These are phyloP conservation scores for Trapa bicornis DNA, from an alignment of 345 rosid species.

Conservation along the genomic window DNA sequence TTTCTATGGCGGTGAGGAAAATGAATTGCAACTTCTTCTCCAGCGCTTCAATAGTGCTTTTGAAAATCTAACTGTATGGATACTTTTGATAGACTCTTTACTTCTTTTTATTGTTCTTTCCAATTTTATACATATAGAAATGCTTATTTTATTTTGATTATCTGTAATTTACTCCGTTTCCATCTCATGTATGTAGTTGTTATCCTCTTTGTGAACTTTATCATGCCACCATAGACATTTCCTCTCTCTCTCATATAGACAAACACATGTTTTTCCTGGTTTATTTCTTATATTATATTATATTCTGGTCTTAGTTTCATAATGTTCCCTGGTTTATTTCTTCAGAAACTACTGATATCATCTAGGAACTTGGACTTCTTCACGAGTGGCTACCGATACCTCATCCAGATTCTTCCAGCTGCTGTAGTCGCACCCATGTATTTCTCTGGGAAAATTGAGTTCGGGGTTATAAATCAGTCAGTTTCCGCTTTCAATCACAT, in stretches of 20 bases:
- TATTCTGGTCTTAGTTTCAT: not conserved
- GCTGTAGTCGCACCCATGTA: constrained; percentile 98
- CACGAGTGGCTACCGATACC: constrained; percentile 87
- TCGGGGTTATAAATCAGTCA: constrained; percentile 95
- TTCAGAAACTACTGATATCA: constrained; percentile 73
- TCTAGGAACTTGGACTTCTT: constrained; percentile 96
- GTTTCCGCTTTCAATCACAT: constrained; percentile 96
- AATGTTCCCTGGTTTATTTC: constrained; percentile 8
- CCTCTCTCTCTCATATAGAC: not conserved
- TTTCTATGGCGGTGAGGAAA: constrained; percentile 88
- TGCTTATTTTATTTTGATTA: not conserved
- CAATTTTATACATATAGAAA: not conserved
- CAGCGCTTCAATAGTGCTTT: constrained; percentile 88
- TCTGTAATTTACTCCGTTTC: not conserved
- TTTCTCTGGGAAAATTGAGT: constrained; percentile 94
- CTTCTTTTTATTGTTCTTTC: constrained; percentile 6
- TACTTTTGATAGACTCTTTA: constrained; percentile 10
- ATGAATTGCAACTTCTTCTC: constrained; percentile 72
- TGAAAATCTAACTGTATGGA: constrained; percentile 58
- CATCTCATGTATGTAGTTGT: not conserved
- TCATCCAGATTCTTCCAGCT: constrained; percentile 95
- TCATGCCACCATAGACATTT: not conserved
- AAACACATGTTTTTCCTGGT: not conserved
- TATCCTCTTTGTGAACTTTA: not conserved
- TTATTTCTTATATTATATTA: not conserved